Evolutionary conservation across 768 basidiomycete genomes (phyloP).

Genomic region (Suillus subaureus): DNA sequence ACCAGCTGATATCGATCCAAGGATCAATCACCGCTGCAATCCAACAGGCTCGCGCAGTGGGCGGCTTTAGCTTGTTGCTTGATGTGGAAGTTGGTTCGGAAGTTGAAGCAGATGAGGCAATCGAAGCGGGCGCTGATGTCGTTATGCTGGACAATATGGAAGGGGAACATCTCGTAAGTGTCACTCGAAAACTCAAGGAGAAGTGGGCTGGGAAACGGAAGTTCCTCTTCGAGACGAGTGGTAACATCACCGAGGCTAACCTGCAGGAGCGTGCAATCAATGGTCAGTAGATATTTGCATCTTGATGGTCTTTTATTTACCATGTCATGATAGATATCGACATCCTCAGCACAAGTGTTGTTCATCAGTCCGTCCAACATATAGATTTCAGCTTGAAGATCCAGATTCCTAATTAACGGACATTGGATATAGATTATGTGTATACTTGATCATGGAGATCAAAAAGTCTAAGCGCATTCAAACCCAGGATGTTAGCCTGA

Average conservation of each 20-base stretch:
- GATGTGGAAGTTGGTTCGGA: conserved; percentile 93
- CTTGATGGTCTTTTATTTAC: background rate
- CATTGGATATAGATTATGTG: conserved; percentile 2
- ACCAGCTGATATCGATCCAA: conserved; percentile 27
- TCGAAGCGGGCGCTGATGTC: conserved; percentile 92
- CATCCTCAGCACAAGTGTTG: conserved; percentile 87
- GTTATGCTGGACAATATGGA: conserved; percentile 96
- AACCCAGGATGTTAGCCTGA: conserved; percentile 66
- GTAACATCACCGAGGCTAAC: conserved; percentile 91
- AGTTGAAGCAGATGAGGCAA: conserved; percentile 95
- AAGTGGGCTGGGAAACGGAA: conserved; percentile 81
- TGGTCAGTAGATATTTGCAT: conserved; percentile 50
- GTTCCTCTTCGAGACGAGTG: conserved; percentile 92
- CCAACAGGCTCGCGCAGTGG: conserved; percentile 80
- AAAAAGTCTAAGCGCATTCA: conserved; percentile 76
- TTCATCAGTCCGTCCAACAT: conserved; percentile 91
- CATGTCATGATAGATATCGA: conserved; percentile 73
- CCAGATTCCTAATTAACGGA: conserved; percentile 56
- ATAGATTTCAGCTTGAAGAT: conserved; percentile 98
- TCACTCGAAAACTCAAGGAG: conserved; percentile 71
- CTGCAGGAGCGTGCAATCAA: conserved; percentile 78
- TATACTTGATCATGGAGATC: conserved; percentile 39
- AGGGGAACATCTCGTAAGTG: conserved; percentile 66
- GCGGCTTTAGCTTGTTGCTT: conserved; percentile 88
- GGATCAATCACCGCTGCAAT: conserved; percentile 93